A percentile compares a stretch with the other conserved stretches of the same genome.
Evolutionary conservation across 2,329 filamentous ascomycete species (phyloP).

Genomic region (Colletotrichum tamarilloi): DNA sequence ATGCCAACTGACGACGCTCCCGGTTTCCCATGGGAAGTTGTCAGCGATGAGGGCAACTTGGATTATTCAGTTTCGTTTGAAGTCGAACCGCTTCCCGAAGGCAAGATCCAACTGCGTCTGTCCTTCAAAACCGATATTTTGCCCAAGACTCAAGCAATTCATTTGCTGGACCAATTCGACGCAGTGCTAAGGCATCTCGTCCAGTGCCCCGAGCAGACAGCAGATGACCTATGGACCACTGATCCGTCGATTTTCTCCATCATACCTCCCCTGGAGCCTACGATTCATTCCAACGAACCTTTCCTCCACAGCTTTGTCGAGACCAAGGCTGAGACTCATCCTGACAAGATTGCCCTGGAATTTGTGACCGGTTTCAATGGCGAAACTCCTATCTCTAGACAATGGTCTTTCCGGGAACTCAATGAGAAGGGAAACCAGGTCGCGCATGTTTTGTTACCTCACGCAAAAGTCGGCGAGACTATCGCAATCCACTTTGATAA

Average conservation of each 20-base stretch:
- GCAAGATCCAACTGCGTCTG: conserved; percentile 69
- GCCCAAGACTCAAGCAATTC: conserved; percentile 72
- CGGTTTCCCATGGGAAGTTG: conserved; percentile 64
- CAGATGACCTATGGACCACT: conserved; percentile 49
- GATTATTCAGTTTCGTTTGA: conserved; percentile 88
- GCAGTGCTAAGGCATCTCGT: conserved; percentile 70
- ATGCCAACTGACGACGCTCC: conserved; percentile 55
- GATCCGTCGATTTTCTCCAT: conserved; percentile 68
- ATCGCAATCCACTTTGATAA: conserved; percentile 87
- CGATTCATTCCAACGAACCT: conserved; percentile 66
- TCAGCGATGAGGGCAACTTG: conserved; percentile 74
- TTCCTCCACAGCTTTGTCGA: conserved; percentile 87
- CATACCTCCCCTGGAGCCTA: conserved; percentile 67
- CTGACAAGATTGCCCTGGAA: conserved; percentile 76
- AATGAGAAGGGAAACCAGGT: conserved; percentile 78
- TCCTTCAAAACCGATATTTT: conserved; percentile 74
- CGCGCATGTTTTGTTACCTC: conserved; percentile 69
- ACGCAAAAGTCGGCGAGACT: conserved; percentile 67
- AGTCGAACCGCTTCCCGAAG: conserved; percentile 66
- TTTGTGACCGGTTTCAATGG: conserved; percentile 72
- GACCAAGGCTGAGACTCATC: conserved; percentile 62
- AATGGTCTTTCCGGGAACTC: conserved; percentile 82
- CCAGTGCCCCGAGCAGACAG: conserved; percentile 53
- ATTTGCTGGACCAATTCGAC: conserved; percentile 80
- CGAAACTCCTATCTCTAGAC: conserved; percentile 55